These are phyloP conservation scores for Podospora appendiculata DNA, from an alignment of 495 filamentous ascomycete genomes.

Conservation along the genomic window DNA sequence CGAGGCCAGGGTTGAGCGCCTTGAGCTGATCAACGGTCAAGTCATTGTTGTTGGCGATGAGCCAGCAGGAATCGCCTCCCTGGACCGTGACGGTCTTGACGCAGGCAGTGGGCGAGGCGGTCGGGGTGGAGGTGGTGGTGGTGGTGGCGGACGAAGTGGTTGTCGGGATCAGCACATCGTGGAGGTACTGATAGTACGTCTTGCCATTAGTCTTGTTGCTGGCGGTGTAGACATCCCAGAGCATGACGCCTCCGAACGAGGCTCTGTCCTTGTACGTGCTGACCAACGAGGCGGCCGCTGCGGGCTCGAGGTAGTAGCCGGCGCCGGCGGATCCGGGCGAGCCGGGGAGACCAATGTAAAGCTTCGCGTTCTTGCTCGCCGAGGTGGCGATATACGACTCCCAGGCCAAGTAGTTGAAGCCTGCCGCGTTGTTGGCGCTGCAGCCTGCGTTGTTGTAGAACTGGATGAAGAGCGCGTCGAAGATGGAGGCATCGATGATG, in stretches of 20 bases:
- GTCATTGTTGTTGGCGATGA: slow-evolving; percentile 7
- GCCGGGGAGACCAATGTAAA: slow-evolving; percentile 59
- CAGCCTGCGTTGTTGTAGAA: slow-evolving; percentile 67
- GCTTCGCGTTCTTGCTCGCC: slow-evolving; percentile 50
- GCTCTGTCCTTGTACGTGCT: slow-evolving; percentile 22
- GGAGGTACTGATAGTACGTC: slow-evolving; percentile 22
- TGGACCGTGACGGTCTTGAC: slow-evolving; percentile 7
- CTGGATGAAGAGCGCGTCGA: slow-evolving; percentile 63
- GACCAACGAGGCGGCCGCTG: slow-evolving; percentile 15
- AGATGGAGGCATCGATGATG: slow-evolving; percentile 43
- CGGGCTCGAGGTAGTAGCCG: slow-evolving; percentile 23
- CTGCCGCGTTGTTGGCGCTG: slow-evolving; percentile 28
- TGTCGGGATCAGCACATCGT: slow-evolving; percentile 1
- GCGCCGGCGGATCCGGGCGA: slow-evolving; percentile 22
- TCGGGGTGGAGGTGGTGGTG: not conserved
- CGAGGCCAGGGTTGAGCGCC: slow-evolving; percentile 1
- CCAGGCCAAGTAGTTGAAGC: slow-evolving; percentile 60
- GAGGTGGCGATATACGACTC: slow-evolving; percentile 46
- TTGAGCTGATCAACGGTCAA: slow-evolving; percentile 4
- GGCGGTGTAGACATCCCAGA: slow-evolving; percentile 32
- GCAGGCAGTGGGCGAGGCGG: slow-evolving; percentile 7
- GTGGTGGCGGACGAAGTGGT: not conserved
- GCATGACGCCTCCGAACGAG: slow-evolving; percentile 33
- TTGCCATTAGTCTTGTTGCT: slow-evolving; percentile 14
- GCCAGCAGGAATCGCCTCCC: slow-evolving; percentile 8